Conservation (phyloP, 2,329 filamentous ascomycete species). For the Trichoderma oligosporum region DNA sequence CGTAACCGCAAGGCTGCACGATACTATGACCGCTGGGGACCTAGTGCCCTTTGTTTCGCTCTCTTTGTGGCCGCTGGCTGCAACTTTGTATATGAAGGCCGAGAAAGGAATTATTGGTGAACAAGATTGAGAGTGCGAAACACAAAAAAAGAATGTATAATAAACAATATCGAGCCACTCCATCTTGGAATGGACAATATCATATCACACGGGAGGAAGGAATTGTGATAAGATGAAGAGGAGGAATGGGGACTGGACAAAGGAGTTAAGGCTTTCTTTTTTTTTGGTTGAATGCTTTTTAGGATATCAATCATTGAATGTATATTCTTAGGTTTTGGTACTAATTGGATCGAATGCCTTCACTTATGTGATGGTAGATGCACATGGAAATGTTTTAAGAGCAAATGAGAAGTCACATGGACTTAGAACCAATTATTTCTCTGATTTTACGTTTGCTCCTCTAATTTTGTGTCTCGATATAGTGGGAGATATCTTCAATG, state of each 20-base stretch:
- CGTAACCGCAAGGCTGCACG: slow-evolving; percentile 76
- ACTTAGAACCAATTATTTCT: too few relatives aligned
- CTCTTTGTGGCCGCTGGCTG: slow-evolving; percentile 70
- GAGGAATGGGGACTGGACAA: not conserved
- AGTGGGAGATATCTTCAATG: not conserved
- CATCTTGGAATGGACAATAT: not conserved
- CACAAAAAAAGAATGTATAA: not conserved
- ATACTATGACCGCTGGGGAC: slow-evolving; percentile 89
- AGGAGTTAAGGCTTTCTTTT: not conserved
- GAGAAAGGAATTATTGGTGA: slow-evolving; percentile 54
- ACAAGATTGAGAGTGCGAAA: too few relatives aligned
- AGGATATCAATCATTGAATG: not conserved
- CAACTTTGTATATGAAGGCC: slow-evolving; percentile 78
- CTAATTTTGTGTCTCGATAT: not conserved
- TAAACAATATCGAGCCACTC: not conserved
- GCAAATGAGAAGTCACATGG: too few relatives aligned
- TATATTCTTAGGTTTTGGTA: not conserved
- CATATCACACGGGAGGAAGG: not conserved
- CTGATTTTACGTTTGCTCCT: too few relatives aligned
- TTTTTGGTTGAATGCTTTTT: not conserved
- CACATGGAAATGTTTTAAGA: too few relatives aligned
- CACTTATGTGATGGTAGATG: too few relatives aligned
- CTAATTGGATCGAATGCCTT: too few relatives aligned
- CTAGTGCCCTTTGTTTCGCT: slow-evolving; percentile 68
- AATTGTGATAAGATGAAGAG: not conserved